Evolutionary conservation across 306 rosid genomes (phyloP).

Genomic region (Dalbergia cultrata): DNA sequence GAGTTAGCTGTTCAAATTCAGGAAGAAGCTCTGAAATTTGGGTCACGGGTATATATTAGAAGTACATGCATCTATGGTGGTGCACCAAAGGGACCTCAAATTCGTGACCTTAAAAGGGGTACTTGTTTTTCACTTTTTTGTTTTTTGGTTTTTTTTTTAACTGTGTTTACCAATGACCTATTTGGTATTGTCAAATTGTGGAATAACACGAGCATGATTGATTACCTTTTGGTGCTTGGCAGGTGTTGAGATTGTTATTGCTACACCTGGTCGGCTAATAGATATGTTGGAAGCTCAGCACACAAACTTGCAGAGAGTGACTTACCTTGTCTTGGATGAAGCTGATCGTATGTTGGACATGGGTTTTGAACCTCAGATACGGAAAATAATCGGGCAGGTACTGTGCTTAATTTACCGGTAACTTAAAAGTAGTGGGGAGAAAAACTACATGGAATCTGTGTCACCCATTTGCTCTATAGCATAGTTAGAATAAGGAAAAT

Average conservation of each 20-base stretch:
- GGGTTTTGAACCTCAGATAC: constrained; percentile 99
- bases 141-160: too few relatives aligned
- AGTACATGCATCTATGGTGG: constrained; percentile 93
- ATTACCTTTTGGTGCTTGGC: constrained; percentile 42
- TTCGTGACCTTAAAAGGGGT: constrained; percentile 92
- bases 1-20: constrained; percentile 98
- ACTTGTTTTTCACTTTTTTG: constrained; percentile 4
- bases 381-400: constrained; percentile 88
- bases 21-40: constrained; percentile 83
- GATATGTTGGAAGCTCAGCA: constrained; percentile 98
- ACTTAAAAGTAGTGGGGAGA: background rate
- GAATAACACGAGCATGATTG: constrained; percentile 25
- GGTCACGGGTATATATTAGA: constrained; percentile 62
- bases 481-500: too few relatives aligned
- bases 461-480: background rate
- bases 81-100: constrained; percentile 98
- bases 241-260: constrained; percentile 96
- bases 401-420: constrained; percentile 27
- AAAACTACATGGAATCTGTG: constrained; percentile 7
- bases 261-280: constrained; percentile 94
- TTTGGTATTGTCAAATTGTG: constrained; percentile 14
- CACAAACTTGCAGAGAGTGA: constrained; percentile 90
- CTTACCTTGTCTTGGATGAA: constrained; percentile 93
- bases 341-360: constrained; percentile 99
- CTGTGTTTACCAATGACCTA: background rate